Evolutionary conservation across 805 yeast genomes (phyloP), one percentile per base, ranked within the genome.

Genomic region (Scheffersomyces ergatensis): DNA sequence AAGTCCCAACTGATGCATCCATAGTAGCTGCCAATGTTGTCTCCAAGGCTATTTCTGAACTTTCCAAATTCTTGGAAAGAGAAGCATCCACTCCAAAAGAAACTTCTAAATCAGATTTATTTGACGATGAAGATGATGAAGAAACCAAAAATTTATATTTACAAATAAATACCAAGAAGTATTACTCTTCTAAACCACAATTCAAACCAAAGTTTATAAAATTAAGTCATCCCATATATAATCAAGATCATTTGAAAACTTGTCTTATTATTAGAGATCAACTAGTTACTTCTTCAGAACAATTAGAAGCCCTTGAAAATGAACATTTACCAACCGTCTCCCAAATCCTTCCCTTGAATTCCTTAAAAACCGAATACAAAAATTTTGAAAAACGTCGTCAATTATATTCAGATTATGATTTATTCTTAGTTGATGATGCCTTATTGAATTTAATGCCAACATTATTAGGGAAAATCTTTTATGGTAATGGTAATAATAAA

Each of bases 371-470:
- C 25, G 85, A 83, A 45, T 92, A 81, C 74, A 89, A 89, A 67
- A 79, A 87, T n/a, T 93, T 70, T 54, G 97, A 93, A 63, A 83
- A 89, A 44, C 82, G 89, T 62, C 82, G 97, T 60, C 83, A 81
- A 47, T 78, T 93, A 45, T 63, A 75, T 33, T 60, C 72, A 13
- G 81, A 79, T 43, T 86, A 78, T 58, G 95, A 89, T 53, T 49
- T 89, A 45, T 87, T 93, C 62, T 58, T 93, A 33, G 83, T 88
- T 39, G 99, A 93, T 65, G 96, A 89, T 47, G 82, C 83, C 27
- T 70, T 92, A 34, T 72, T 89, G 39, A 80, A 89, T 21, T 71
- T 86, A 44, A 74, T 93, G 64, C 99, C 99, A 36, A 80, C 82
- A 52, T 65, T 86, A 27, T 69, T 93, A 48, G 97, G 97, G 41